phyloP scores from a whole-genome alignment of 2,329 filamentous ascomycete genomes.

The Cladobotryum protrusum region DNA sequence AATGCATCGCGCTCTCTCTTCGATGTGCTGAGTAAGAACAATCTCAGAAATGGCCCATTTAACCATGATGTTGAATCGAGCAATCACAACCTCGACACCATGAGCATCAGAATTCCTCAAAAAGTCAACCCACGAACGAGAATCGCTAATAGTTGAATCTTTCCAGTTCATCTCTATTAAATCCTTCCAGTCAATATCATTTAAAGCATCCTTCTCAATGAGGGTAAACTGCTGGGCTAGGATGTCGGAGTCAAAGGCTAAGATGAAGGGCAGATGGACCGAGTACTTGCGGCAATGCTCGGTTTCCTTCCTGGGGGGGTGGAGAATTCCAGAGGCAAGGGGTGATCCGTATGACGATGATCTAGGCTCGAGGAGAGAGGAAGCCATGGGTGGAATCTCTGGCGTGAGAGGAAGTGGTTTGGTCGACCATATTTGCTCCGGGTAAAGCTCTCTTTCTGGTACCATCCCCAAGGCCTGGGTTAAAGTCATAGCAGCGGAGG shows the following conservation, averaged over 20 bases:
- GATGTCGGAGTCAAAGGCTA: slow-evolving; percentile 72
- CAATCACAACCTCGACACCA: slow-evolving; percentile 77
- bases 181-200: slow-evolving; percentile 85
- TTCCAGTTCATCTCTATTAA: slow-evolving; percentile 80
- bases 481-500: slow-evolving; percentile 43
- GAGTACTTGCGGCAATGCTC: slow-evolving; percentile 34
- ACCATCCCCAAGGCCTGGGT: slow-evolving; percentile 35
- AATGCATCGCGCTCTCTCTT: slow-evolving; percentile 69
- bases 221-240: slow-evolving; percentile 79
- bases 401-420: slow-evolving; percentile 36
- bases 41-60: slow-evolving; percentile 81
- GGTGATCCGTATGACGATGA: slow-evolving; percentile 17
- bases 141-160: slow-evolving; percentile 56
- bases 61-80: slow-evolving; percentile 81
- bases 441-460: slow-evolving; percentile 3
- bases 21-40: slow-evolving; percentile 63
- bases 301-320: slow-evolving; percentile 26
- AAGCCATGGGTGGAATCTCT: slow-evolving; percentile 40
- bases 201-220: slow-evolving; percentile 78
- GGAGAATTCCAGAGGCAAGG: slow-evolving; percentile 30
- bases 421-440: slow-evolving; percentile 8
- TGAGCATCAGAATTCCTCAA: slow-evolving; percentile 64
- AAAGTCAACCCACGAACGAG: slow-evolving; percentile 77
- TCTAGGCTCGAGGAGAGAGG: slow-evolving; percentile 25
- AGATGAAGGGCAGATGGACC: slow-evolving; percentile 69